phyloP scores from a whole-genome alignment of 2,329 filamentous ascomycete genomes.

The Aureobasidium vineae region DNA sequence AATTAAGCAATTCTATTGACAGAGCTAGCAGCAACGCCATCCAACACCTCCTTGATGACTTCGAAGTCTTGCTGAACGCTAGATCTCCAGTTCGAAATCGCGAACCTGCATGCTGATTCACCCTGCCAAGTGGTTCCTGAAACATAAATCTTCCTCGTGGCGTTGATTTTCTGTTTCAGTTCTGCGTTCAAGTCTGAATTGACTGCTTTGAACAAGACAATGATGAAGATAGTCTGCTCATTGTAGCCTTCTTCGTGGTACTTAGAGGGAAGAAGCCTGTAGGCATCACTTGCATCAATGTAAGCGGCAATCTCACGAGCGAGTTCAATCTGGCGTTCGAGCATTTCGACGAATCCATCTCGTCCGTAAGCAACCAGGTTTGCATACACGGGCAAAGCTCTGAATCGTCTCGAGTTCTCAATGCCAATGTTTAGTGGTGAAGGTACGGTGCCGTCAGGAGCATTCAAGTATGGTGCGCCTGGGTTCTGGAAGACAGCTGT shows the following conservation, averaged over 20 bases:
- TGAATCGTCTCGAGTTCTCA: conserved; percentile 88
- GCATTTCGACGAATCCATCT: conserved; percentile 65
- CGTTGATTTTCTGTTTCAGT: conserved; percentile 72
- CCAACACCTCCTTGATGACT: conserved; percentile 64
- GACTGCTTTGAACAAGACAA: conserved; percentile 75
- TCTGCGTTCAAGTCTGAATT: conserved; percentile 61
- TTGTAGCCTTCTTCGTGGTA: conserved; percentile 36
- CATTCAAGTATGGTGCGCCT: conserved; percentile 75
- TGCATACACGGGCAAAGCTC: conserved; percentile 85
- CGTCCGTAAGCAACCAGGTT: conserved; percentile 72
- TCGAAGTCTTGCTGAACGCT: conserved; percentile 65
- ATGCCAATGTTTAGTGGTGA: conserved; percentile 83
- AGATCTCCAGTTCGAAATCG: conserved; percentile 78
- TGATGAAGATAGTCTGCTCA: conserved; percentile 59
- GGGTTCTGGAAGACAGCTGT: conserved; percentile 73
- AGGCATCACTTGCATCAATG: conserved; percentile 60
- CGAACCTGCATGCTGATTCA: conserved; percentile 72
- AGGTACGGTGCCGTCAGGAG: conserved; percentile 54
- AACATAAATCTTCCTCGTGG: conserved; percentile 71
- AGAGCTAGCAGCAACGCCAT: conserved; percentile 27
- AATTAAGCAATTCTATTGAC: too few species aligned
- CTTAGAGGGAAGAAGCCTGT: conserved; percentile 61
- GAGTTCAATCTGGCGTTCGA: conserved; percentile 69
- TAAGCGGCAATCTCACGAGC: conserved; percentile 65
- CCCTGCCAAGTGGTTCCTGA: conserved; percentile 78